These are phyloP conservation scores for Lactarius sanguifluus DNA, from an alignment of 768 basidiomycete genomes.

Conservation along the genomic window DNA sequence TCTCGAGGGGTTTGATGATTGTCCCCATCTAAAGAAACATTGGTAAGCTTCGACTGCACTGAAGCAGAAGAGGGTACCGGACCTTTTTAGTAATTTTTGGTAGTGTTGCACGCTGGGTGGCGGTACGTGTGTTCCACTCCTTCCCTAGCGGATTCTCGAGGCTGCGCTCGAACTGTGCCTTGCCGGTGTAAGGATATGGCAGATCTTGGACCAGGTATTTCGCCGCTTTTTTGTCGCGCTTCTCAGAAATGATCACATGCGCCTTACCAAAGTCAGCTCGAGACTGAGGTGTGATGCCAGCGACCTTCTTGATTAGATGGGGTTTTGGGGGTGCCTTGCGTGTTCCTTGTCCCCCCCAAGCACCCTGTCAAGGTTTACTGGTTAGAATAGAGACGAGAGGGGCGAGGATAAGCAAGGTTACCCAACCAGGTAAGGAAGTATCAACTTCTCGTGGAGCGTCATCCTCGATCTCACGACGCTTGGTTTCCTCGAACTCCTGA, in stretches of 20 bases:
- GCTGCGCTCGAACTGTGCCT: slow-evolving; percentile 86
- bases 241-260: slow-evolving; percentile 95
- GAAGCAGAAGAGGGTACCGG: slow-evolving; percentile 23
- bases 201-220: slow-evolving; percentile 90
- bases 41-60: neutral
- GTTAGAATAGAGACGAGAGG: slow-evolving; percentile 1
- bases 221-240: slow-evolving; percentile 88
- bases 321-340: slow-evolving; percentile 60
- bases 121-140: slow-evolving; percentile 92
- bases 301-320: slow-evolving; percentile 74
- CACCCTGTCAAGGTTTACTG: slow-evolving; percentile 53
- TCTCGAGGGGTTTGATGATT: slow-evolving; percentile 68
- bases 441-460: slow-evolving; percentile 90
- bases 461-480: slow-evolving; percentile 75
- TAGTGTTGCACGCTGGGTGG: slow-evolving; percentile 79
- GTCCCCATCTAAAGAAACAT: slow-evolving; percentile 55
- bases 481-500: slow-evolving; percentile 85
- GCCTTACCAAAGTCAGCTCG: slow-evolving; percentile 84
- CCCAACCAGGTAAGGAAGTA: slow-evolving; percentile 94
- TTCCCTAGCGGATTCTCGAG: slow-evolving; percentile 79
- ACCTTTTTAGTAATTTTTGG: slow-evolving; percentile 90
- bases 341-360: slow-evolving; percentile 85
- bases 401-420: slow-evolving; percentile 40
- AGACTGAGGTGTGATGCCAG: slow-evolving; percentile 74
- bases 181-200: slow-evolving; percentile 92